Evolutionary conservation across 768 basidiomycete species (phyloP).

Genomic region (Kwoniella sp.): DNA sequence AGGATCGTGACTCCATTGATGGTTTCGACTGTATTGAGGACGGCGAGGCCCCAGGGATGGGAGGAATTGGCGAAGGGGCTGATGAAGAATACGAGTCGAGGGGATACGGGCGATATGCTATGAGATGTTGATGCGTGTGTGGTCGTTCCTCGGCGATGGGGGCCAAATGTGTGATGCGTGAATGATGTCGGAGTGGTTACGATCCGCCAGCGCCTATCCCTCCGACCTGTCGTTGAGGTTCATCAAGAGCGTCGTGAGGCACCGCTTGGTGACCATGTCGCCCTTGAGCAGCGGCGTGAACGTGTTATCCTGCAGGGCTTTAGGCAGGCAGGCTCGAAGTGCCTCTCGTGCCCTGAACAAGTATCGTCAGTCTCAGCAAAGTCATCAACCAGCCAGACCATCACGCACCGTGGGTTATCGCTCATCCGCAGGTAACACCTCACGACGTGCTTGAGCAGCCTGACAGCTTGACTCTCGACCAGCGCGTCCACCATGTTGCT

Average conservation of each 20-base stretch:
- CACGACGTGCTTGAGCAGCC: constrained; percentile 95
- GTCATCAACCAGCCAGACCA: background rate
- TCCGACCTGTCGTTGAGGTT: constrained; percentile 44
- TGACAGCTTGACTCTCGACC: constrained; percentile 94
- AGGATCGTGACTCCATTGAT: too few relatives aligned
- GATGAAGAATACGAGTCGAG: too few relatives aligned
- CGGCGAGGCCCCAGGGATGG: too few relatives aligned
- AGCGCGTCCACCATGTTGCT: constrained; percentile 98
- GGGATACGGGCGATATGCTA: too few relatives aligned
- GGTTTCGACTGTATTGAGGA: too few relatives aligned
- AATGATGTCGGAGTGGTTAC: too few relatives aligned
- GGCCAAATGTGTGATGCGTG: too few relatives aligned
- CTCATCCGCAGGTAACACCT: constrained; percentile 92
- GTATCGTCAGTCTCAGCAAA: background rate
- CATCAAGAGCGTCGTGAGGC: constrained; percentile 42
- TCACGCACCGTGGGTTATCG: constrained; percentile 80
- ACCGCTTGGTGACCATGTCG: constrained; percentile 79
- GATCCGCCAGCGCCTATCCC: too few relatives aligned
- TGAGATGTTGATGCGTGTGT: too few relatives aligned
- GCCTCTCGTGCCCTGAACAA: constrained; percentile 81
- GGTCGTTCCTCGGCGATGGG: too few relatives aligned
- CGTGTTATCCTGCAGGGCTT: constrained; percentile 88
- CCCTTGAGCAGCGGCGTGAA: constrained; percentile 90
- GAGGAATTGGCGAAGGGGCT: too few relatives aligned
- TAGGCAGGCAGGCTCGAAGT: constrained; percentile 87